Percentiles rank a stretch among this genome's conserved stretches.
These are phyloP conservation scores for Cercospora nicotianae DNA, from an alignment of 2,329 filamentous ascomycete genomes.

Conservation along the genomic window DNA sequence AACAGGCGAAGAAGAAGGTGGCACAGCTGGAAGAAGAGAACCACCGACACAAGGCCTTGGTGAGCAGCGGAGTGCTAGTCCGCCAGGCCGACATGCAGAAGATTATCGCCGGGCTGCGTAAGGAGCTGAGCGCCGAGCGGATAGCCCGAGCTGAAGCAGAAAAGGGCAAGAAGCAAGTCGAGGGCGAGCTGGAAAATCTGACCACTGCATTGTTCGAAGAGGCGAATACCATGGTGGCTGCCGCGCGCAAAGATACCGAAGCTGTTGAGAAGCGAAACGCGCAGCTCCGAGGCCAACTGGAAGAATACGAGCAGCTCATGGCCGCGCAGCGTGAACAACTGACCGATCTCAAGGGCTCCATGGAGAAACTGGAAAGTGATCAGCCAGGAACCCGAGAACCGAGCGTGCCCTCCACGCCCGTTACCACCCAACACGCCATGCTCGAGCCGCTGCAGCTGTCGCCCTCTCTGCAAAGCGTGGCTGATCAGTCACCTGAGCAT, in stretches of 20 bases:
- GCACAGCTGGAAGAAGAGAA: slow-evolving; percentile 67
- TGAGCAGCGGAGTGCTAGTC: slow-evolving; percentile 74
- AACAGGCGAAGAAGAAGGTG: slow-evolving; percentile 67
- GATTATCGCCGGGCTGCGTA: slow-evolving; percentile 44
- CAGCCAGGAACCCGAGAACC: slow-evolving; percentile 65
- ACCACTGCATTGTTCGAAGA: slow-evolving; percentile 96
- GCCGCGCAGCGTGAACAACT: slow-evolving; percentile 92
- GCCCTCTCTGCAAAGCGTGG: slow-evolving; percentile 49
- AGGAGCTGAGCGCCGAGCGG: slow-evolving; percentile 46
- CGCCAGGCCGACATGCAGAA: slow-evolving; percentile 70
- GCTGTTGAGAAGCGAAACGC: slow-evolving; percentile 76
- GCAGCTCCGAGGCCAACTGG: slow-evolving; percentile 78
- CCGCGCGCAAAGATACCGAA: slow-evolving; percentile 82
- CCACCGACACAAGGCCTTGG: slow-evolving; percentile 66
- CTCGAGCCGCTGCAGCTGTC: slow-evolving; percentile 62
- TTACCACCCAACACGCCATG: slow-evolving; percentile 56
- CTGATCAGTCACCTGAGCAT: slow-evolving; percentile 61
- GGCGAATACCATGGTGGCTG: slow-evolving; percentile 96
- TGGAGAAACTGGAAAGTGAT: slow-evolving; percentile 80
- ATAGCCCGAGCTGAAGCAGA: slow-evolving; percentile 46
- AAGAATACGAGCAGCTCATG: slow-evolving; percentile 81
- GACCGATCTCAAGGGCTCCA: slow-evolving; percentile 83
- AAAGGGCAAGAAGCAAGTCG: slow-evolving; percentile 79
- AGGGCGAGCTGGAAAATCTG: slow-evolving; percentile 85
- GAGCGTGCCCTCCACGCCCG: slow-evolving; percentile 77